Conservation (phyloP, 257 asterid species). For the Solanum gracilifrons region DNA sequence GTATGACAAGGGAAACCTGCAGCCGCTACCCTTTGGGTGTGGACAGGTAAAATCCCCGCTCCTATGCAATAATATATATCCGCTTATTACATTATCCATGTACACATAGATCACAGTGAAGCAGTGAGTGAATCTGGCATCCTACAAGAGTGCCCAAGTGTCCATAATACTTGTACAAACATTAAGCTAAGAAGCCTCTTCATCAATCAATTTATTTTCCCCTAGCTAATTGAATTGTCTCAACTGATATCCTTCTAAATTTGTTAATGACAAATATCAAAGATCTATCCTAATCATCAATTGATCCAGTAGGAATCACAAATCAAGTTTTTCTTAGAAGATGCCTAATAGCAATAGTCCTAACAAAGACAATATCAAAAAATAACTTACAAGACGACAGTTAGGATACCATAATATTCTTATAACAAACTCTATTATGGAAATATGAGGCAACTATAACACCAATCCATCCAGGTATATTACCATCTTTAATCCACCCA, state of each 20-base stretch:
- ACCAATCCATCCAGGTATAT: background rate
- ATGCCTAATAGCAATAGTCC: background rate
- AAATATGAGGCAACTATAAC: background rate
- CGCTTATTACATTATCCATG: background rate
- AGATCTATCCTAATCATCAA: background rate
- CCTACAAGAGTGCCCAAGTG: background rate
- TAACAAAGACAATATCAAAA: background rate
- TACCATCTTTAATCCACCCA: background rate
- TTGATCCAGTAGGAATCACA: background rate
- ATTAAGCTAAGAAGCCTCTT: background rate
- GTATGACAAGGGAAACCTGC: too few relatives aligned
- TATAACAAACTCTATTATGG: background rate
- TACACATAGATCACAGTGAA: background rate
- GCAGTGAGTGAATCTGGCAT: background rate
- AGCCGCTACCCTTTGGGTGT: too few relatives aligned
- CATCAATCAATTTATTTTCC: background rate
- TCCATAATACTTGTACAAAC: background rate
- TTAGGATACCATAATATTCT: background rate
- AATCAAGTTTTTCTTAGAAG: background rate
- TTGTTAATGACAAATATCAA: too few relatives aligned
- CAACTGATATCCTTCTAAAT: background rate
- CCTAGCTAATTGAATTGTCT: background rate
- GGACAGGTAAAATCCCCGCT: too few relatives aligned
- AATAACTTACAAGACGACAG: background rate
- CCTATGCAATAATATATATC: too few relatives aligned